A percentile compares a stretch with the other conserved stretches of the same genome.
phyloP scores from a whole-genome alignment of 306 rosid genomes.

The Fagus sylvatica region DNA sequence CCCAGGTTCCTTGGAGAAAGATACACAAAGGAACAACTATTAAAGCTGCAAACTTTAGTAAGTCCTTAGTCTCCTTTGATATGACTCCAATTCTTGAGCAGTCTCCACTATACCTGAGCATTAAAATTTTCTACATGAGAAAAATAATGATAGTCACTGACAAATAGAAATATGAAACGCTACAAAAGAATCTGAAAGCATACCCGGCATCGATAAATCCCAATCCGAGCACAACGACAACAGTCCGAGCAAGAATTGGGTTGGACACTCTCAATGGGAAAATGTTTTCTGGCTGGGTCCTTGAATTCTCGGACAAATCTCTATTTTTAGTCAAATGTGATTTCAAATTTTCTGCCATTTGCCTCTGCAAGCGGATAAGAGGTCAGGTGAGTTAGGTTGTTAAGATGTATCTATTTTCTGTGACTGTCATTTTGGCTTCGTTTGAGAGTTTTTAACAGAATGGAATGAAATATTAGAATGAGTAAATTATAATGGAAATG shows the following conservation, averaged over 20 bases:
- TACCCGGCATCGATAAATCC: slow-evolving; percentile 91
- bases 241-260: slow-evolving; percentile 51
- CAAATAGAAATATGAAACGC: neutral
- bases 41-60: slow-evolving; percentile 73
- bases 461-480: no score
- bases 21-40: slow-evolving; percentile 64
- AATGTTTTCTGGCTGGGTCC: slow-evolving; percentile 10
- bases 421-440: slow-evolving; percentile 26
- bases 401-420: slow-evolving; percentile 36
- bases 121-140: neutral
- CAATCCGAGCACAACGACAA: slow-evolving; percentile 62
- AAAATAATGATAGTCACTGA: neutral
- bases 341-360: slow-evolving; percentile 29
- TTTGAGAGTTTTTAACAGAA: no score
- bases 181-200: neutral
- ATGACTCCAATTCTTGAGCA: slow-evolving; percentile 94
- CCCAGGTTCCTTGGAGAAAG: slow-evolving; percentile 38
- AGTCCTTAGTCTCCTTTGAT: slow-evolving; percentile 57
- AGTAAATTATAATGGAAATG: no score
- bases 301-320: slow-evolving; percentile 35
- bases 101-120: slow-evolving; percentile 87
- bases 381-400: neutral
- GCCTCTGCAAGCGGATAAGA: slow-evolving; percentile 27
- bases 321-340: slow-evolving; percentile 37
- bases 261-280: slow-evolving; percentile 44